These are phyloP conservation scores for Cubamyces sp. DNA, from an alignment of 768 basidiomycete species.

Conservation along the genomic window DNA sequence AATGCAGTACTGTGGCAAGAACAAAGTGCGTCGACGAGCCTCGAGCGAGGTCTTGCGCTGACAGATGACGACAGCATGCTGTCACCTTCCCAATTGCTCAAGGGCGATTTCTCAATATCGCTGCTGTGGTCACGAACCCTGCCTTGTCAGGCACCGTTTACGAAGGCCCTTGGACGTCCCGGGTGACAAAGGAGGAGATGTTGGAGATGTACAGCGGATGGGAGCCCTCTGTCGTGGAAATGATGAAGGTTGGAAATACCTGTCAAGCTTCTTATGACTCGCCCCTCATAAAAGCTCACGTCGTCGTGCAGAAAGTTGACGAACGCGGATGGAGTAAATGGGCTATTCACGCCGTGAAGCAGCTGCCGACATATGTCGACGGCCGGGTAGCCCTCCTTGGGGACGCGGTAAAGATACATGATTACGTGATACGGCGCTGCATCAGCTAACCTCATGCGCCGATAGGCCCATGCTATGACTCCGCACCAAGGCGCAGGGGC, in stretches of 20 bases:
- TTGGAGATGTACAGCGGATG: neutral
- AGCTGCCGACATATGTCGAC: conserved; percentile 43
- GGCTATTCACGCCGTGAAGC: conserved; percentile 47
- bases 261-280: neutral
- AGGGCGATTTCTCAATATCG: conserved; percentile 18
- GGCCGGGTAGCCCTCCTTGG: conserved; percentile 50
- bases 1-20: conserved; percentile 18
- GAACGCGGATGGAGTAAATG: conserved; percentile 39
- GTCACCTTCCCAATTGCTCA: conserved; percentile 18
- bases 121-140: neutral
- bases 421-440: neutral
- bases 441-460: neutral
- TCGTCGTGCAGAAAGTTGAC: conserved; percentile 32
- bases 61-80: neutral
- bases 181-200: conserved; percentile 3
- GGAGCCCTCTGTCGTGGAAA: neutral
- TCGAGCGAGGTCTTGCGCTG: neutral
- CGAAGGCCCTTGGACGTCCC: conserved; percentile 9
- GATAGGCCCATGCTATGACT: conserved; percentile 23
- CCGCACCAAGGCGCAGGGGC: conserved; percentile 24
- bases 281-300: neutral
- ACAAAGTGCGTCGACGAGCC: neutral
- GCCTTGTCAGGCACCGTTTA: neutral
- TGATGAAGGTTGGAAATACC: neutral
- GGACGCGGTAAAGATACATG: conserved; percentile 45